Evolutionary conservation across 1,139 yeast species (phyloP).

Genomic region (Candida sanyaensis): DNA sequence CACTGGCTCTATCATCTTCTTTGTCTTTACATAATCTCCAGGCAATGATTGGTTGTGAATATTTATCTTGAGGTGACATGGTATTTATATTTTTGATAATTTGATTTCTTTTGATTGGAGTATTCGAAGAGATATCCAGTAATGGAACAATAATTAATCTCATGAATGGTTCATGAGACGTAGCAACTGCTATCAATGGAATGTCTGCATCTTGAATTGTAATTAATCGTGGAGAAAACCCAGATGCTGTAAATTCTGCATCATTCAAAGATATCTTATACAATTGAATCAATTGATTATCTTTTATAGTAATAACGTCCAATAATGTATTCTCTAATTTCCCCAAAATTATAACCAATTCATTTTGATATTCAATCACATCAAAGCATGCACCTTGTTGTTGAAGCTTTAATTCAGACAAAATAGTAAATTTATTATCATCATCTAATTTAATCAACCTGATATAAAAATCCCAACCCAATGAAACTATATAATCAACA

Average conservation of each 20-base stretch:
- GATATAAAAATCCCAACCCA: constrained; percentile 63
- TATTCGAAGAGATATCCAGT: constrained; percentile 25
- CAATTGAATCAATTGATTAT: constrained; percentile 21
- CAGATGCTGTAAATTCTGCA: constrained; percentile 70
- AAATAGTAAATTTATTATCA: constrained; percentile 17
- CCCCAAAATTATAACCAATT: constrained; percentile 52
- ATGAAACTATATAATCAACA: constrained; percentile 46
- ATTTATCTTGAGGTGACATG: constrained; percentile 70
- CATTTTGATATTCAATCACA: constrained; percentile 22
- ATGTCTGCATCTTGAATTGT: constrained; percentile 24
- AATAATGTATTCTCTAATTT: constrained; percentile 62
- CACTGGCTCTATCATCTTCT: constrained; percentile 23
- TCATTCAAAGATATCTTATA: constrained; percentile 66
- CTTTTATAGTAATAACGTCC: constrained; percentile 38
- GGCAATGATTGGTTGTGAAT: constrained; percentile 53
- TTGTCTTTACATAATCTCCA: constrained; percentile 35
- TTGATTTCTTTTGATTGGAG: constrained; percentile 35
- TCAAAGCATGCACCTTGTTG: constrained; percentile 55
- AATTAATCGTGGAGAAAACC: constrained; percentile 62
- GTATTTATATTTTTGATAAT: constrained; percentile 61
- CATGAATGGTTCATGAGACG: constrained; percentile 79
- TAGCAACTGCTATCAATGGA: constrained; percentile 54
- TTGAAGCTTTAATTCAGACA: constrained; percentile 38
- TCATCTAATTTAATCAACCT: constrained; percentile 35
- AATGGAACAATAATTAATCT: constrained; percentile 54